phyloP scores from a whole-genome alignment of 2,329 filamentous ascomycete species.

The Penicillium sp. region DNA sequence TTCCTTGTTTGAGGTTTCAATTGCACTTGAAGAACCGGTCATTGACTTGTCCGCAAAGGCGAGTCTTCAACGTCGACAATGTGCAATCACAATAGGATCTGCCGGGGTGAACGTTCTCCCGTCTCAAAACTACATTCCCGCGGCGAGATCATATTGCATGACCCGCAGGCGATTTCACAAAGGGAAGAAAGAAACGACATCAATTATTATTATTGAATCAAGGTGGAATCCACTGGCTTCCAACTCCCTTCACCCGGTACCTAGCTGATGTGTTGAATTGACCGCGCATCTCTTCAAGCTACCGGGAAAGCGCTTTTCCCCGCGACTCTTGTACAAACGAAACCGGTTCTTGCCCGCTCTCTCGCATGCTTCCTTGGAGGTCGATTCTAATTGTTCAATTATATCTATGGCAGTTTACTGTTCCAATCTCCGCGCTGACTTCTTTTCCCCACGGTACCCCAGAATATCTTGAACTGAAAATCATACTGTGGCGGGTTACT shows the following conservation, averaged over 20 bases:
- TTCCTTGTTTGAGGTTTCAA: too few species aligned
- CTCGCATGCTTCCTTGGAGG: background rate
- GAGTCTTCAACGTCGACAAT: background rate
- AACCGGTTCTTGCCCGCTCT: conserved; percentile 11
- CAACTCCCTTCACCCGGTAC: background rate
- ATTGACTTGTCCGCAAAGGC: background rate
- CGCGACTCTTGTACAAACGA: conserved; percentile 9
- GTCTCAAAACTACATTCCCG: conserved; percentile 2
- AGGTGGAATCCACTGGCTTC: background rate
- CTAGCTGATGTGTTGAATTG: background rate
- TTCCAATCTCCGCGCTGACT: background rate
- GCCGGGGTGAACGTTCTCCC: conserved; percentile 19
- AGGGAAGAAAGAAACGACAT: too few species aligned
- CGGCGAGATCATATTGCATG: background rate
- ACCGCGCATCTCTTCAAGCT: background rate
- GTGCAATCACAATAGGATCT: background rate
- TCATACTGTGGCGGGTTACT: background rate
- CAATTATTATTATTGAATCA: too few species aligned
- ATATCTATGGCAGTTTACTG: background rate
- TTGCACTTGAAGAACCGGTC: background rate
- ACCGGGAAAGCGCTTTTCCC: conserved; percentile 29
- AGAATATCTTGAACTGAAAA: conserved; percentile 1
- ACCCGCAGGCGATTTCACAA: background rate
- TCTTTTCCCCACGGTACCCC: conserved; percentile 11
- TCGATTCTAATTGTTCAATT: conserved; percentile 13